Evolutionary conservation across 441 rosid genomes (phyloP), one percentile per base, ranked within the genome.

Genomic region (Populus hybrid): DNA sequence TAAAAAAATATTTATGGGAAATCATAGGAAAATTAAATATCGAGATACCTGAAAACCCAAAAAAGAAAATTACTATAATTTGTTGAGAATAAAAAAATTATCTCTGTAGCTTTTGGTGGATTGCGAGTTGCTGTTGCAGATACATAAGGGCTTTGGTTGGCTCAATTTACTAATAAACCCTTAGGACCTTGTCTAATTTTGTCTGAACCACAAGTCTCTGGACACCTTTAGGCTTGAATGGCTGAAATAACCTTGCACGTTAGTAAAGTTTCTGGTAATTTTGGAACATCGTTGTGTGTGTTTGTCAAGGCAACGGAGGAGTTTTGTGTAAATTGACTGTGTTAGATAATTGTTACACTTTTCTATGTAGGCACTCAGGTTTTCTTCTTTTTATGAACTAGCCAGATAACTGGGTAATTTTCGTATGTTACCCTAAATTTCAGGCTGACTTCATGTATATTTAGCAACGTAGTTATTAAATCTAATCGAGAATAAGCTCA

Each of bases 101-200:
- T 75, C 67, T 61, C 64, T 76, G 71, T 76, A 65, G 83, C 80
- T 80, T 23, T 78, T 70, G 86, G 74, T 84, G 80, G 87, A 79
- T 79, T 85, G 14, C 66, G 85, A 74, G 77, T 66, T 74, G 88
- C 86, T 79, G 85, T 18, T 76, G 84, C 84, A 80, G 88, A 86
- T 83, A 76, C 76, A 80, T 77, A 72, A 74, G 79, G 50, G 69
- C 81, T 73, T 71, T 34, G 2, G 73, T 11, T 66, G n/a, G n/a
- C 18, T 28, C 18, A 74, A 79, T 72, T 86, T 81, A 82, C 87
- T 16, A 1, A 32, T 42, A 74, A 76, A 42, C 34, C 84, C 87
- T 79, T 79, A 5, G 0, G 0, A 61, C 9, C 35, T 78, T 67
- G 4, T 73, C 77, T 64, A 81, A 83, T 86, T 86, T 78, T 8